Base-by-base conservation (phyloP, 2,329 filamentous ascomycete genomes). In the Tricladium varicosporioides region DNA sequence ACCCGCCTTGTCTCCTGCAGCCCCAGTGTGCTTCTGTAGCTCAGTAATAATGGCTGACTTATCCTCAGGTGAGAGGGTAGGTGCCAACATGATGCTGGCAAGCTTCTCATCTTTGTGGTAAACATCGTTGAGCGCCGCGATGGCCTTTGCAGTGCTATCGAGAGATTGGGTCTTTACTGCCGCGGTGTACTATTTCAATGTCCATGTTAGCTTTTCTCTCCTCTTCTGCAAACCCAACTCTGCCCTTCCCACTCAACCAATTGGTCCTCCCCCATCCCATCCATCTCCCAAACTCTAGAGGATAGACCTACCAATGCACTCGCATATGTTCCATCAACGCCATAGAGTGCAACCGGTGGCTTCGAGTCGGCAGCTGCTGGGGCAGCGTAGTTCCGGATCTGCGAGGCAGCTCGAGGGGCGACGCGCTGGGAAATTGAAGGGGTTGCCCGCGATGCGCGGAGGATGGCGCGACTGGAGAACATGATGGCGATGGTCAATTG, bases 271-370 rank as follows among this genome's bases (percentile, higher is more conserved):
- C 14, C 47, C 40, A 43, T 33, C 43, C 11, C 48, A 3, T 14
- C 46, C 32, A 15, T 16, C 14, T 5, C 10, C 19, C 27, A 49
- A 16, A 19, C 22, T 27, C 22, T 27, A 53, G 10, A 42, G 22
- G 50, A 42, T 51, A 53, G 58, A 75, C 91, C 76, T 93, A 99
- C 94, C 87, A 99, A 84, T 80, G 94, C 94, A 80, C 88, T 92
- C 75, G 94, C 94, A 80, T 99, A 99, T 74, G 93, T 97, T 77
- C 94, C 94, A 78, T 97, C 94, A 73, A 99, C 80, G 70, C 94
- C 94, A 78, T 91, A 99, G 72, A 99, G 85, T 70, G 92, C 84
- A 73, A 97, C 82, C 67, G 94, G 94, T 70, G 93, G 86, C 82
- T 90, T 92, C 75, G 85, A 78, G 60, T 87, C 85, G 71, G 83